Base-by-base conservation (phyloP, 257 asterid species). In the Fraxinus americana region DNA sequence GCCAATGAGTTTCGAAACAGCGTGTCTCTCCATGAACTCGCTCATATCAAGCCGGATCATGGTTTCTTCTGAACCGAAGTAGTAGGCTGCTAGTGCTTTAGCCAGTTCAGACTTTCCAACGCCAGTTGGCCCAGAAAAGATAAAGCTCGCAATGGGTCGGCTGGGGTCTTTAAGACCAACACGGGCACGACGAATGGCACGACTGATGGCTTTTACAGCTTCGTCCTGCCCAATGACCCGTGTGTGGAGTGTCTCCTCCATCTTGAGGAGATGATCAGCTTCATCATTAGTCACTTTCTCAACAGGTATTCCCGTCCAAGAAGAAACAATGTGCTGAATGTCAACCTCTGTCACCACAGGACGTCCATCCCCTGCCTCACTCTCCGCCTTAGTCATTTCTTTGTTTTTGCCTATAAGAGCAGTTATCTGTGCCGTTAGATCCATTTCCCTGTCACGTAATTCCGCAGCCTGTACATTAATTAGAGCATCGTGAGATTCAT, bases 361-460 rank as follows among this genome's bases (percentile, higher is more conserved):
- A 67, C 98, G 97, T 57, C 57, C 86, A 41, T 95, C 98, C n/a
- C 97, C 98, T 4, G 97, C 88, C 85, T 95, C 99, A 25, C 87
- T 81, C 82, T 95, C 97, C 3, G 99, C 99, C 82, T 91, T 91
- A 76, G 90, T 85, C 96, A 90, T 91, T 86, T 95, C 99, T 84
- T 95, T 95, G 89, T 88, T 95, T 80, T 95, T 95, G 88, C 90
- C 97, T 8, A 91, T 36, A 13, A 95, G 94, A 76, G 89, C 85
- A 1, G 99, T 86, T 79, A 95, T 95, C 78, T 95, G 97, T 29
- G 98, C 92, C 91, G 85, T 91, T 3, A 95, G 93, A 82, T 95
- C 99, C 98, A 92, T 91, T 86, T 92, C 99, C 73, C 93, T 87
- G 69, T 95, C 99, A 34, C 99, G 98, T 17, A 95, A 88, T 77